Evolutionary conservation across 768 basidiomycete genomes (phyloP).

Genomic region (Boletus subcaerulescens): DNA sequence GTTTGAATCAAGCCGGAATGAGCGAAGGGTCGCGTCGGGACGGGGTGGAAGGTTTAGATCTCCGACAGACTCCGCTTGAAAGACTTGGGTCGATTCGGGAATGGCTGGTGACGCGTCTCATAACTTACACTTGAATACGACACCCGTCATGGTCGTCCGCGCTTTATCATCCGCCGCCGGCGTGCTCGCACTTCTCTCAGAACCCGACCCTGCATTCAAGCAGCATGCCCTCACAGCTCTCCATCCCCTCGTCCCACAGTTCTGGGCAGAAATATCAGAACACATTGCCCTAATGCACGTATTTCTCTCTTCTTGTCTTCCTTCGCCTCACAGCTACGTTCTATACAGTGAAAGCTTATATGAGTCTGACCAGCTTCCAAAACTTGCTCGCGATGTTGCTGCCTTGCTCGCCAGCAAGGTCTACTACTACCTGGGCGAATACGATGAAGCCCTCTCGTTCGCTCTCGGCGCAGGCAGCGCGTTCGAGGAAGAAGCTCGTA

Average conservation of each 20-base stretch:
- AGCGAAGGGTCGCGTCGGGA: slow-evolving; percentile 29
- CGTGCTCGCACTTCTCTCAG: slow-evolving; percentile 86
- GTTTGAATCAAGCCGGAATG: background rate
- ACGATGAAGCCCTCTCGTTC: slow-evolving; percentile 93
- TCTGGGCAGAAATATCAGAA: slow-evolving; percentile 99
- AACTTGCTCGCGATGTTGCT: slow-evolving; percentile 74
- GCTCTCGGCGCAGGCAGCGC: slow-evolving; percentile 87
- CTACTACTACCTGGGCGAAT: slow-evolving; percentile 94
- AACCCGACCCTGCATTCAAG: slow-evolving; percentile 84
- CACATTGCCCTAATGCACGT: slow-evolving; percentile 85
- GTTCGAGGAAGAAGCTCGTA: slow-evolving; percentile 73
- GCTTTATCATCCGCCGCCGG: slow-evolving; percentile 83
- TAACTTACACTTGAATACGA: background rate
- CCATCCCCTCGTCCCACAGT: slow-evolving; percentile 82
- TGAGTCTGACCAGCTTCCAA: slow-evolving; percentile 74
- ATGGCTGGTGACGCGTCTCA: slow-evolving; percentile 44
- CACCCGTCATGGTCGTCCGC: slow-evolving; percentile 56
- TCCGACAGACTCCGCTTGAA: slow-evolving; percentile 33
- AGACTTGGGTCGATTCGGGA: slow-evolving; percentile 11
- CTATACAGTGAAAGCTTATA: slow-evolving; percentile 78
- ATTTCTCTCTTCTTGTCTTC: slow-evolving; percentile 5
- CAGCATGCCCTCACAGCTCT: slow-evolving; percentile 87
- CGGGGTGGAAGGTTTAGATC: slow-evolving; percentile 8
- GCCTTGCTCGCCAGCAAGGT: slow-evolving; percentile 96
- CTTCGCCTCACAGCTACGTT: slow-evolving; percentile 6